Evolutionary conservation across 1,139 yeast genomes (phyloP), one percentile per base, ranked within the genome.

Genomic region (Geotrichum cucujoidarum): DNA sequence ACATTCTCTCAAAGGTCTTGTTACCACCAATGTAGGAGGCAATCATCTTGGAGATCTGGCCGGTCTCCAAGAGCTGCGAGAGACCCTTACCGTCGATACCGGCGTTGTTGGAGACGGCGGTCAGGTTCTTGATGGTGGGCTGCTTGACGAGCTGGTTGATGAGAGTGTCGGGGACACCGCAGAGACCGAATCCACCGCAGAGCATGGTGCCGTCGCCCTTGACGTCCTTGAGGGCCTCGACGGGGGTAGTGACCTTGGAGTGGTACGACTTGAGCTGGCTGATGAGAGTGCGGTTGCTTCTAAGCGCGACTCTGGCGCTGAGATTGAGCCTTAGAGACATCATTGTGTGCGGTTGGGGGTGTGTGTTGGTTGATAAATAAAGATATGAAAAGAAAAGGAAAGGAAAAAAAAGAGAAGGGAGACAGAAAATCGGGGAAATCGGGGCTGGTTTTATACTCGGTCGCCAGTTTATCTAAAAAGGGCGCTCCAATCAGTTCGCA

Each of bases 51-150:
- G 67, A 57, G 51, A 75, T 70, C 58, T 75, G 78, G 32, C 75
- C 75, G 14, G 69, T 60, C 40, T 60, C 68, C 25, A 75, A 60
- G 31, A 75, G 65, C 45, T 69, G 66, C 24, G 72, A 69, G 17
- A 75, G 63, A 4, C 79, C 79, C 31, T 69, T 57, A 16, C 72
- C 72, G 48, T 74, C 76, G 16, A 72, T 61, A 7, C 78, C 78
- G n/a, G 77, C 77, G 55, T 74, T 74, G 60, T 74, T 74, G 21
- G 78, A 74, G 2, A 73, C 77, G 2, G 73, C 76, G 5, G 76
- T 72, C 34, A 74, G 61, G 50, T 70, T 62, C 16, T 55, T 60
- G 41, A 74, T 61, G 1, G 65, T 63, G 1, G 67, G 59, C 33
- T 62, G 64, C 25, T 63, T 55, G 20, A 63, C 57, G 34, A 74